These are phyloP conservation scores for Colletotrichum sp. DNA, from an alignment of 2,329 filamentous ascomycete genomes.

Conservation along the genomic window DNA sequence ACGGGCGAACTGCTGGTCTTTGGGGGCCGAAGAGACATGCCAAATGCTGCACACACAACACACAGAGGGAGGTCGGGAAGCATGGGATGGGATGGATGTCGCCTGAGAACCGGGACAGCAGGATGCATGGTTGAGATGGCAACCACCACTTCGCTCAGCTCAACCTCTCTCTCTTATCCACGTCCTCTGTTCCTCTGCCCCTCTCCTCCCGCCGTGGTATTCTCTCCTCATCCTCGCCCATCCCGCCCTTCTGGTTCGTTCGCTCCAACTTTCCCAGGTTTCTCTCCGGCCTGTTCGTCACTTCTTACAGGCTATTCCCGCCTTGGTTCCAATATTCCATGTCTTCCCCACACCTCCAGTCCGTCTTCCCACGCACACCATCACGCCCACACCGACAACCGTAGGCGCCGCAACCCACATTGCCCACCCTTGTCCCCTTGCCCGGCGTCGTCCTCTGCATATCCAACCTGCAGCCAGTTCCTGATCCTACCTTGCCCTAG, in stretches of 20 bases:
- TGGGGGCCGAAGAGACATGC: not conserved
- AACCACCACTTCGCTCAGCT: not conserved
- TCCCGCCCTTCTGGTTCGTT: not conserved
- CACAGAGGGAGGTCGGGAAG: not conserved
- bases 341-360: not conserved
- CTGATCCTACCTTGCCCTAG: not conserved
- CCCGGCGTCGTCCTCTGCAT: not conserved
- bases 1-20: not conserved
- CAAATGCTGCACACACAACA: not conserved
- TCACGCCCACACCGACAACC: not conserved
- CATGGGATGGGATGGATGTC: not conserved
- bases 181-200: not conserved
- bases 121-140: not conserved
- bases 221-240: not conserved
- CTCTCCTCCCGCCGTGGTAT: not conserved
- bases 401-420: not conserved
- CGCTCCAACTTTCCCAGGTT: not conserved
- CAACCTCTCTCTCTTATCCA: not conserved
- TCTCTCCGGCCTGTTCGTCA: not conserved
- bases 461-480: not conserved
- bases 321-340: not conserved
- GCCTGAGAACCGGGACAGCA: not conserved
- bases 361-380: not conserved
- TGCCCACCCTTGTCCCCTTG: not conserved
- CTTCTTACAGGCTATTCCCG: not conserved